phyloP scores from a whole-genome alignment of 2,329 filamentous ascomycete genomes.

The Thermoascus crustaceus region DNA sequence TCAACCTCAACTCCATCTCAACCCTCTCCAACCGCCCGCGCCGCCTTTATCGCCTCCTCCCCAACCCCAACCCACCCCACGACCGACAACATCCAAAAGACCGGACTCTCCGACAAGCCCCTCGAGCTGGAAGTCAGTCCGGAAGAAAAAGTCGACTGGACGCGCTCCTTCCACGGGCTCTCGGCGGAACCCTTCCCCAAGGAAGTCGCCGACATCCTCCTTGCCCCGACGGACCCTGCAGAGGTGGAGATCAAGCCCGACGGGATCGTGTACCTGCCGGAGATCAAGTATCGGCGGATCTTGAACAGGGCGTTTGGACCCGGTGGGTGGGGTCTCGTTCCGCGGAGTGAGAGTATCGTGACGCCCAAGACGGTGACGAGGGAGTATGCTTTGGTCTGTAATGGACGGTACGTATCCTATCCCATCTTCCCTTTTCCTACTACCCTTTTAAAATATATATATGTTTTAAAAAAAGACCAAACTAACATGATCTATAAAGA shows the following conservation, averaged over 20 bases:
- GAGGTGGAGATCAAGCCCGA: constrained; percentile 98
- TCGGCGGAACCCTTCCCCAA: constrained; percentile 61
- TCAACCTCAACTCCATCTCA: constrained; percentile 9
- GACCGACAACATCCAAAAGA: constrained; percentile 31
- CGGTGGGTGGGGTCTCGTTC: constrained; percentile 90
- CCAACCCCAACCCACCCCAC: constrained; percentile 22
- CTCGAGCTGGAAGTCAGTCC: constrained; percentile 20
- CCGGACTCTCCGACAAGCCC: constrained; percentile 29
- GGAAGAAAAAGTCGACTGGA: constrained; percentile 63
- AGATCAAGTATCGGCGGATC: constrained; percentile 94
- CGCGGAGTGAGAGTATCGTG: constrained; percentile 74
- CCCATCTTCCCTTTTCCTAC: no score
- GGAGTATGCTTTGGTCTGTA: constrained; percentile 84
- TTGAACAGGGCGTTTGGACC: constrained; percentile 87
- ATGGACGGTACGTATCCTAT: constrained; percentile 65
- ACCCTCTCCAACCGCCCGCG: constrained; percentile 9
- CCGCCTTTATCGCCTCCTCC: constrained; percentile 13
- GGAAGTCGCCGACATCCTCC: constrained; percentile 61
- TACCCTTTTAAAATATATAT: neutral
- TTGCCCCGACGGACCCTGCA: constrained; percentile 56
- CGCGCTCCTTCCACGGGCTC: constrained; percentile 72
- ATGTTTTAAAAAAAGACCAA: constrained; percentile 1
- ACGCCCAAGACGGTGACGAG: constrained; percentile 74
- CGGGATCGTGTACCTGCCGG: constrained; percentile 89
- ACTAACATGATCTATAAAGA: constrained; percentile 41